Percentiles rank a stretch among this genome's conserved stretches.
Conservation (phyloP, 805 yeast genomes). For the Zygosaccharomyces siamensis region DNA sequence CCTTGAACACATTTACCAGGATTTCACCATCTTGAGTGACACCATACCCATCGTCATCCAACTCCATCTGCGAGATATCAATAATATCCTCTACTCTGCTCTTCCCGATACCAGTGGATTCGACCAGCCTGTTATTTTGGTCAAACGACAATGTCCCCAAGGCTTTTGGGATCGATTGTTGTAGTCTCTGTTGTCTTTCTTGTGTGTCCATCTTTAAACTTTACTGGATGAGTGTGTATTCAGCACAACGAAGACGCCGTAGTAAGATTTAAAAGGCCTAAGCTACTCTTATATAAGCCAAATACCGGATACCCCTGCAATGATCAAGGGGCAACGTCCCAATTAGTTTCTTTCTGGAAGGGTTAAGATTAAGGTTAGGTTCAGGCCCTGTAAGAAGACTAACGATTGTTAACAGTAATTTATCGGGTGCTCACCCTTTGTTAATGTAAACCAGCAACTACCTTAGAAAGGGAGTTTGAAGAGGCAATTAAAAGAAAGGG, state of each 20-base stretch:
- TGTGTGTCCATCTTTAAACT: constrained; percentile 6
- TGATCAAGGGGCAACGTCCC: not conserved
- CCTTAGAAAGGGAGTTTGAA: not conserved
- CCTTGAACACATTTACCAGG: constrained; percentile 24
- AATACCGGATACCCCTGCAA: not conserved
- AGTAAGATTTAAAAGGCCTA: not conserved
- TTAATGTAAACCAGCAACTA: not conserved
- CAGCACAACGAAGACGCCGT: not conserved
- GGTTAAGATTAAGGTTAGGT: not conserved
- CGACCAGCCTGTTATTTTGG: constrained; percentile 29
- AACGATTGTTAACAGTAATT: not conserved
- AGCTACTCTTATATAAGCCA: not conserved
- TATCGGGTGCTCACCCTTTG: not conserved
- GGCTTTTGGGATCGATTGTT: constrained; percentile 21
- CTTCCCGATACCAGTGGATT: constrained; percentile 31
- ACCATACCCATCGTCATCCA: constrained; percentile 29
- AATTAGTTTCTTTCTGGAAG: not conserved
- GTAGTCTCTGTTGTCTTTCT: constrained; percentile 8
- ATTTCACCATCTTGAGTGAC: constrained; percentile 19
- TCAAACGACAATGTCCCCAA: constrained; percentile 33
- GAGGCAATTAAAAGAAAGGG: not conserved
- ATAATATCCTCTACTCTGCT: constrained; percentile 26
- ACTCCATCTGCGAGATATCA: constrained; percentile 19
- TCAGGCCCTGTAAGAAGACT: not conserved
- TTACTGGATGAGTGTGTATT: not conserved